Conservation (phyloP, 257 asterid species). For the Solanum etuberosum region DNA sequence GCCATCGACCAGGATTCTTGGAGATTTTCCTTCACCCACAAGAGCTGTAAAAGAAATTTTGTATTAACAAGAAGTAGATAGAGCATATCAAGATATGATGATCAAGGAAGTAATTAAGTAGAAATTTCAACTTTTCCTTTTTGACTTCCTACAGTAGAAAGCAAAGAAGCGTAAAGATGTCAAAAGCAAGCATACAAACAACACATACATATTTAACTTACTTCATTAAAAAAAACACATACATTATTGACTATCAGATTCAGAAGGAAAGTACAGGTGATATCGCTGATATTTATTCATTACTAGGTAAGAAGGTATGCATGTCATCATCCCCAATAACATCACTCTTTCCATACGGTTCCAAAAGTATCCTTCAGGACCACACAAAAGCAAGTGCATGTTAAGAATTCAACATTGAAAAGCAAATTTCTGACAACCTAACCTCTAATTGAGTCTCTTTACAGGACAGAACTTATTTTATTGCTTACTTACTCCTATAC, state of each 20-base stretch:
- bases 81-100: not conserved
- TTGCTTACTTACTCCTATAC: not conserved
- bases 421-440: not conserved
- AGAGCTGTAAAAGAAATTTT: constrained; percentile 46
- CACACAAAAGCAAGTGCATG: not conserved
- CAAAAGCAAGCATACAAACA: not conserved
- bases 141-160: not conserved
- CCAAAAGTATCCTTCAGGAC: not conserved
- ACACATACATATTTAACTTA: not conserved
- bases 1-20: constrained; percentile 90
- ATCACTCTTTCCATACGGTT: not conserved
- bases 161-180: not conserved
- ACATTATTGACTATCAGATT: not conserved
- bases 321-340: not conserved
- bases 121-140: not conserved
- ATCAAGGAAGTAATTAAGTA: not conserved
- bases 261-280: not conserved
- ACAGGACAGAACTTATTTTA: not conserved
- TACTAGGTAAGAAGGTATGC: not conserved
- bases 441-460: not conserved
- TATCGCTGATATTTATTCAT: not conserved
- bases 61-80: constrained; percentile 9
- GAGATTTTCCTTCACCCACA: constrained; percentile 95
- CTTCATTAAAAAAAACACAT: not conserved
- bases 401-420: not conserved